A percentile compares a stretch with the other conserved stretches of the same genome.
Conservation (phyloP, 2,329 filamentous ascomycete genomes). For the Calonectria ilicicola region DNA sequence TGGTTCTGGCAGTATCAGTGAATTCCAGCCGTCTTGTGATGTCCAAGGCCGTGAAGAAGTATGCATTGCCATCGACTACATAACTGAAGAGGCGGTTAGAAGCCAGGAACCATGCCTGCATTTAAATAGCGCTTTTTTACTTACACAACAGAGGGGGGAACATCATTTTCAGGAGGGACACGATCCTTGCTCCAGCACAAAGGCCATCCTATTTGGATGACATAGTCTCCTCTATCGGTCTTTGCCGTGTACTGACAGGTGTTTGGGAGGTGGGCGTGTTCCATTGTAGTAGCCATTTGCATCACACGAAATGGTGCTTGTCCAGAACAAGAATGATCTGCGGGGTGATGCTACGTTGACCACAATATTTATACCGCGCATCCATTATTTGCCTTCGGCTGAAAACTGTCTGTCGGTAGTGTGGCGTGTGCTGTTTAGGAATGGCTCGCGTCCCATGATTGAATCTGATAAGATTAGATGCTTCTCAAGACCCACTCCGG, state of each 20-base stretch:
- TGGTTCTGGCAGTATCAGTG: not conserved
- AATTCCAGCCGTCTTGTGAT: not conserved
- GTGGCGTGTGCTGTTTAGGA: not conserved
- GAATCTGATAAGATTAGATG: slow-evolving; percentile 7
- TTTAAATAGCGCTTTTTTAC: not conserved
- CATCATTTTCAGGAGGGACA: not conserved
- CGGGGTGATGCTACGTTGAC: not conserved
- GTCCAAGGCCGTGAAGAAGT: not conserved
- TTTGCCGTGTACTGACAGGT: not conserved
- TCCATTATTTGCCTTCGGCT: not conserved
- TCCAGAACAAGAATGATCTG: not conserved
- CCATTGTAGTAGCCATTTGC: not conserved
- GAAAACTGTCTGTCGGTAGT: not conserved
- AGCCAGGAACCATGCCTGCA: no score
- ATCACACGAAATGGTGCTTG: not conserved
- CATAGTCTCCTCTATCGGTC: not conserved
- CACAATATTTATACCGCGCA: not conserved
- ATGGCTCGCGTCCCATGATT: not conserved
- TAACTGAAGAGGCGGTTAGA: not conserved
- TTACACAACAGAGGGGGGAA: not conserved
- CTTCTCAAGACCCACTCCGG: not conserved
- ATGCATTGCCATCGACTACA: not conserved
- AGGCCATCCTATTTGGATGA: not conserved
- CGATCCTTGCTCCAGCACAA: not conserved
- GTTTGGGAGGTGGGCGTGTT: not conserved